Evolutionary conservation across 2,329 filamentous ascomycete genomes (phyloP), one percentile per base, ranked within the genome.

Genomic region (Septoria petroselini): DNA sequence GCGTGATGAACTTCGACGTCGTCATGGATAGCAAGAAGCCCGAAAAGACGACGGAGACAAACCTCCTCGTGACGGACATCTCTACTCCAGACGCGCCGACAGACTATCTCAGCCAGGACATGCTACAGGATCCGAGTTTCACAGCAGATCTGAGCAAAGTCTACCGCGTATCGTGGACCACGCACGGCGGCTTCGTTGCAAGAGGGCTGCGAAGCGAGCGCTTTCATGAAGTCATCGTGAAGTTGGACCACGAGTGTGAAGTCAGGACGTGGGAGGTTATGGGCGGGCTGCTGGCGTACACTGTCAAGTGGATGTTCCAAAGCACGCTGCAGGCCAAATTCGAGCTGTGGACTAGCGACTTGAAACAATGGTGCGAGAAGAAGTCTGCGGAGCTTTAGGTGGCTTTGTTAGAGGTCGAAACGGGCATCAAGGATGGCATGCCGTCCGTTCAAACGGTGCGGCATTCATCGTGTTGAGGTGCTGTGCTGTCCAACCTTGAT

Each of bases 181-280:
- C 42, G 7, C 55, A 61, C 21, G 61, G 56, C n/a, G 61, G 61
- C 2, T 58, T 60, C 23, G 48, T 58, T 1, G 37, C 52, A 3
- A 46, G 45, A 30, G 63, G 61, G 2, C 42, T 65, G 42, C 50
- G 53, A 37, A 53, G 50, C 11, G 63, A 64, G 47, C 44, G 63
- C 7, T 64, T 64, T 34, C 63, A 65, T 34, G 63, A 65, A 48
- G 46, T 65, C 37, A 62, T 65, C 25, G 43, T 55, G 8, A 29
- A 43, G 14, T 55, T 52, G 7, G 58, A 58, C 21, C 52, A 54
- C 17, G 49, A 60, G 21, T 64, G 63, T 31, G 62, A 64, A 39
- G 51, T 64, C 3, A 45, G 62, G 30, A 64, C 62, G 2, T 65
- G 63, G 62, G 63, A 65, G 44, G 50, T 55, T 7, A 57, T 58